Conservation (phyloP, 176 grass and related monocot species). For the Guadua angustifolia region DNA sequence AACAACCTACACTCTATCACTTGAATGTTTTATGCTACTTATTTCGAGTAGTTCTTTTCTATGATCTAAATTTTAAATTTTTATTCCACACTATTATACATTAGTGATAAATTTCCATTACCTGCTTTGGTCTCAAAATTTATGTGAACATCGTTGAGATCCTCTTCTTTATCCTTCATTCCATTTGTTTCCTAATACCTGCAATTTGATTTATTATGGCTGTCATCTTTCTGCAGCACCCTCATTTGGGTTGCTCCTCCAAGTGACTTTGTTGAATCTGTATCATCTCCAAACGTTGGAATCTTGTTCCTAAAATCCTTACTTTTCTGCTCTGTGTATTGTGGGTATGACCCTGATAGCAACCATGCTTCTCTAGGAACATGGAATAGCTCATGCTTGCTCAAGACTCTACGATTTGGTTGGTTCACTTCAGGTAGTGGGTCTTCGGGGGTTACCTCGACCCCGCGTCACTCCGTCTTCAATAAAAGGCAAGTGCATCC, state of each 20-base stretch:
- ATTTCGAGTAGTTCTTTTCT: background rate
- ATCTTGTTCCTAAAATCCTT: slow-evolving; percentile 24
- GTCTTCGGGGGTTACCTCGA: no score
- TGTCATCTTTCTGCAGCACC: slow-evolving; percentile 9
- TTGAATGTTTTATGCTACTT: slow-evolving; percentile 10
- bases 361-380: slow-evolving; percentile 41
- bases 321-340: slow-evolving; percentile 28
- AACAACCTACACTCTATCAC: background rate
- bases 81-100: background rate
- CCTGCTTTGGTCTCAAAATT: slow-evolving; percentile 36
- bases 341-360: slow-evolving; percentile 22
- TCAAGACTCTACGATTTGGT: no score
- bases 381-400: no score
- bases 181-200: background rate
- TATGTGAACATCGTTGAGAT: slow-evolving; percentile 12
- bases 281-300: slow-evolving; percentile 27
- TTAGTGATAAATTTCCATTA: background rate
- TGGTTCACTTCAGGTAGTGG: no score
- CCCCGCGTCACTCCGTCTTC: no score
- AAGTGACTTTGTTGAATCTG: slow-evolving; percentile 34
- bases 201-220: slow-evolving; percentile 6
- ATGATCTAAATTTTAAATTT: background rate
- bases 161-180: slow-evolving; percentile 28
- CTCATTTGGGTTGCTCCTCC: slow-evolving; percentile 20
- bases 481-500: no score